Evolutionary conservation across 805 yeast species (phyloP).

Genomic region (Ogataea henricii): DNA sequence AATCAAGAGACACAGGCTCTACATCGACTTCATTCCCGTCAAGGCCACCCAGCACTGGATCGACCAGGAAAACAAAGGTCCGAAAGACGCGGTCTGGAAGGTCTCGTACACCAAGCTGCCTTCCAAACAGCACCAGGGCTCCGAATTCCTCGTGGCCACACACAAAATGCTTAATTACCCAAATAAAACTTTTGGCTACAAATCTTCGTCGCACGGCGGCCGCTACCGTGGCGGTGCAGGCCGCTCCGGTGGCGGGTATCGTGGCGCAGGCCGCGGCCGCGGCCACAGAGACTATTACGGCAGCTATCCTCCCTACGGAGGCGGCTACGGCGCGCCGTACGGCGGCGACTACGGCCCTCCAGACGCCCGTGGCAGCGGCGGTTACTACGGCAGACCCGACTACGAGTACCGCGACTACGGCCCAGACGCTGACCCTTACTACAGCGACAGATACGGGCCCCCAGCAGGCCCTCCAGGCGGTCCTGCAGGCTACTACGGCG

Average conservation of each 20-base stretch:
- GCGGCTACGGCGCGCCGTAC: slow-evolving; percentile 7
- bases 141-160: slow-evolving; percentile 31
- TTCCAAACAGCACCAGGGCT: slow-evolving; percentile 32
- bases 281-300: slow-evolving; percentile 6
- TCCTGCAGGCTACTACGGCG: slow-evolving; percentile 6
- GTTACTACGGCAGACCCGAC: slow-evolving; percentile 9
- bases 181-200: slow-evolving; percentile 37
- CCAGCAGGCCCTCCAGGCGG: slow-evolving; percentile 1
- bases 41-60: slow-evolving; percentile 48
- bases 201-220: slow-evolving; percentile 26
- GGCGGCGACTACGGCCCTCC: slow-evolving; percentile 7
- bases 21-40: slow-evolving; percentile 47
- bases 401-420: slow-evolving; percentile 8
- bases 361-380: slow-evolving; percentile 4
- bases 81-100: slow-evolving; percentile 48
- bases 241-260: slow-evolving; percentile 15
- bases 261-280: slow-evolving; percentile 8
- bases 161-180: slow-evolving; percentile 38
- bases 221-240: slow-evolving; percentile 16
- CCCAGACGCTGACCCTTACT: slow-evolving; percentile 6
- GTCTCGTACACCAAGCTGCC: slow-evolving; percentile 39
- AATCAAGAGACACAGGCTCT: slow-evolving; percentile 32
- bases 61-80: slow-evolving; percentile 47
- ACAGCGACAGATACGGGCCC: slow-evolving; percentile 9
- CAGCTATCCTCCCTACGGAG: slow-evolving; percentile 9